Evolutionary conservation across 2,329 filamentous ascomycete genomes (phyloP), one percentile per base, ranked within the genome.

Genomic region (Exutisphaerella laricina): DNA sequence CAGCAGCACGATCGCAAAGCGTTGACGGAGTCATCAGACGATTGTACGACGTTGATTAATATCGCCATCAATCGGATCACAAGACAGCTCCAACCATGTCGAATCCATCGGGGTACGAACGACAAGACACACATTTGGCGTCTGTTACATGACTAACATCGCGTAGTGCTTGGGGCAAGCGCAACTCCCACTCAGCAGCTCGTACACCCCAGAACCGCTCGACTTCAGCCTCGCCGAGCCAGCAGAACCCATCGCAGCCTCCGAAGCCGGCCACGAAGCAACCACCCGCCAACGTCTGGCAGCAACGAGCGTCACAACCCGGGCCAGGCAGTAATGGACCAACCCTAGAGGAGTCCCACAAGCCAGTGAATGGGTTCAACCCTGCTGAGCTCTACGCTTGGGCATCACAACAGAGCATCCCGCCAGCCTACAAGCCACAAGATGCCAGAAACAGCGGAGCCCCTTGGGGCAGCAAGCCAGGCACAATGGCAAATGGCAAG

Each of bases 401-500:
- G 46, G 53, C 70, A 58, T 65, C 58, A 41, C 66, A 66, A 55
- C 61, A 68, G 60, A 55, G 44, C 55, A 22, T 42, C 36, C 58
- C 46, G 55, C 44, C 45, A n/a, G 21, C 42, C 2, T 58, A 61
- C 43, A 60, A 58, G 48, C 18, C 43, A 10, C 41, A 33, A 16
- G 35, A 39, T 3, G 32, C 20, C 4, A 16, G 43, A 12, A 30
- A 32, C 5, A 64, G 55, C 49, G 63, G 62, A 38, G 60, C 63
- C 14, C 63, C 64, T 22, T 70, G 66, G 66, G 63, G 63, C 23
- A 59, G 61, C 28, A 64, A 66, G 57, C 57, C 56, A 20, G 56
- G 66, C 47, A 54, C 63, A n/a, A 69, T 70, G 67, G 66, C 68
- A 12, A 66, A 61, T 25, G 65, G 66, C 21, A 66, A 70, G 49